phyloP scores from a whole-genome alignment of 1,139 yeast species.

The Yamadazyma sp. region DNA sequence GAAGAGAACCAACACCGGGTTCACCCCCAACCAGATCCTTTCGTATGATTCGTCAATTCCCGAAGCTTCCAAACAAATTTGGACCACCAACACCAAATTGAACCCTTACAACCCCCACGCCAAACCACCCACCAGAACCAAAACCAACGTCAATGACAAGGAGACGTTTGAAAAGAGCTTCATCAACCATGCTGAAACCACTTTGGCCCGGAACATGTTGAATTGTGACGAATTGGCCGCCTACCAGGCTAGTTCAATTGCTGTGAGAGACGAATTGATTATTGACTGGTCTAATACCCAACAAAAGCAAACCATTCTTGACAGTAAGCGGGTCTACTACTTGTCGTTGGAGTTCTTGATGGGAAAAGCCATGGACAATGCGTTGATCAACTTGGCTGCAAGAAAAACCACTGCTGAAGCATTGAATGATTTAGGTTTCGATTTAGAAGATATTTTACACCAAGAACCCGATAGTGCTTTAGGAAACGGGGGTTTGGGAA shows the following conservation, averaged over 20 bases:
- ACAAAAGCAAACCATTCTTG: slow-evolving; percentile 80
- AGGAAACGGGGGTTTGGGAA: slow-evolving; percentile 94
- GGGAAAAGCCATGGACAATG: slow-evolving; percentile 96
- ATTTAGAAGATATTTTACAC: slow-evolving; percentile 78
- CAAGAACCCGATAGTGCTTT: slow-evolving; percentile 93
- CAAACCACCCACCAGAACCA: slow-evolving; percentile 11
- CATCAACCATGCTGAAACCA: slow-evolving; percentile 84
- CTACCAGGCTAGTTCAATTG: slow-evolving; percentile 80
- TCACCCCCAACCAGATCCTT: slow-evolving; percentile 85
- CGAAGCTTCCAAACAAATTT: slow-evolving; percentile 66
- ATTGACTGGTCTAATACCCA: slow-evolving; percentile 94
- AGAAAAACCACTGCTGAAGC: slow-evolving; percentile 56
- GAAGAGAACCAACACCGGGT: slow-evolving; percentile 82
- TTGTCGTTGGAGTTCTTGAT: slow-evolving; percentile 85
- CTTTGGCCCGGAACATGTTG: slow-evolving; percentile 84
- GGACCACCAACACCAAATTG: slow-evolving; percentile 63
- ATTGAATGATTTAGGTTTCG: slow-evolving; percentile 77
- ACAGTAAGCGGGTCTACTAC: slow-evolving; percentile 85
- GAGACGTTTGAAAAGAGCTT: slow-evolving; percentile 67
- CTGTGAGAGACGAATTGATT: slow-evolving; percentile 77
- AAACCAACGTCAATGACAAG: slow-evolving; percentile 25
- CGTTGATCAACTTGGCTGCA: slow-evolving; percentile 69
- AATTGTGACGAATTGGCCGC: slow-evolving; percentile 93
- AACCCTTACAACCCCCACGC: slow-evolving; percentile 25
- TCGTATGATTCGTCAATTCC: slow-evolving; percentile 84